These are phyloP conservation scores for Brassica nigra DNA, from an alignment of 345 rosid genomes.

Conservation along the genomic window DNA sequence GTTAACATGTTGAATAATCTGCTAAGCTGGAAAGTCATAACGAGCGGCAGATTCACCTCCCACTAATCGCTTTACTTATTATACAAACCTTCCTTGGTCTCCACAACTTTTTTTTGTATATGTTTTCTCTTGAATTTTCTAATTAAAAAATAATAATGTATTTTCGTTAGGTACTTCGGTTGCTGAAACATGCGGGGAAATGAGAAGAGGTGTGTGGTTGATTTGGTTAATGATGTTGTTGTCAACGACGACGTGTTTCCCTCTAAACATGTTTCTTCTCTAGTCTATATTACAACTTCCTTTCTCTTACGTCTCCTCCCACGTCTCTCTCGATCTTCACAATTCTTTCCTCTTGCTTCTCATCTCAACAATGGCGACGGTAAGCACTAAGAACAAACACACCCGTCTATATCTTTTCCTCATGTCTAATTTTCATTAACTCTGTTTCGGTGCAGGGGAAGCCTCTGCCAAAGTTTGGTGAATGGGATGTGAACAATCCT, in stretches of 20 bases:
- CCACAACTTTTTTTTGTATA: background rate
- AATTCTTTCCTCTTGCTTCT: background rate
- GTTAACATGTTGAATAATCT: too few relatives aligned
- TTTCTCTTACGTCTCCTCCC: slow-evolving; percentile 21
- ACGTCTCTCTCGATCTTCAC: slow-evolving; percentile 23
- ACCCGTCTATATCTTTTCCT: background rate
- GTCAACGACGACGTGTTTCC: slow-evolving; percentile 43
- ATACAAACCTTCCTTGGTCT: background rate
- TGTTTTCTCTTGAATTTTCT: background rate
- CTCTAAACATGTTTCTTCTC: slow-evolving; percentile 27
- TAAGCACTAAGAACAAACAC: slow-evolving; percentile 9
- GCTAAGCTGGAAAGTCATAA: background rate
- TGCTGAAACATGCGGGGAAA: slow-evolving; percentile 26
- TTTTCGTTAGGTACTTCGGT: slow-evolving; percentile 6
- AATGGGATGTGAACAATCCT: slow-evolving; percentile 65
- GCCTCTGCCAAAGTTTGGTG: slow-evolving; percentile 63
- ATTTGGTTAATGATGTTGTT: slow-evolving; percentile 38
- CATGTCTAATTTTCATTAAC: background rate
- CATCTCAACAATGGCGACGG: slow-evolving; percentile 40
- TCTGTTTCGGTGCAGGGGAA: slow-evolving; percentile 37
- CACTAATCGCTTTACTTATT: background rate
- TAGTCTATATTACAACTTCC: slow-evolving; percentile 25
- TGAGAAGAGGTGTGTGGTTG: slow-evolving; percentile 27
- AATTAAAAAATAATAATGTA: background rate
- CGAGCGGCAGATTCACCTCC: background rate